Base-by-base conservation (phyloP, 176 grass and related monocot species). In the Thalia dealbata region DNA sequence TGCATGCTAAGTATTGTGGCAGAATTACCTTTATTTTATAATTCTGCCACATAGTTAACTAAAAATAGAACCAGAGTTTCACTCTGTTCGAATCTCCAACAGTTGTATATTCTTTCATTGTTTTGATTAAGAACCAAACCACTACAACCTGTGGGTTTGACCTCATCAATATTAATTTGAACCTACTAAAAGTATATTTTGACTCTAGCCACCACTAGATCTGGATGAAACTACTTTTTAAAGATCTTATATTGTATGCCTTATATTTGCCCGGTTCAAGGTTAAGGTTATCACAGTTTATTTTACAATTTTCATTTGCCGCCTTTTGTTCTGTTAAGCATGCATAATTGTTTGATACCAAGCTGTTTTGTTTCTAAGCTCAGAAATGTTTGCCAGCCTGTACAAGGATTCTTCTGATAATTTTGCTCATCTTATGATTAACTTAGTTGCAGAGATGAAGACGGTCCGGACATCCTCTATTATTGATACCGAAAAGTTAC, bases 381-480 rank as follows among this genome's bases (percentile, higher is more conserved):
- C 11, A 48, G 45, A 48, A 13, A 48, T 48, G n/a, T 48, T 48
- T 2, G 11, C 11, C 45, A 48, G 45, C 6, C 10, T 48, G 11
- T 48, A 13, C 45, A 48, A 48, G 45, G 11, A 48, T 48, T 0
- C 11, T 48, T 0, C 11, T 48, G 45, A 13, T 48, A 7, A 48
- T 13, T 44, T 44, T 9, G 26, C 10, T 52, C 30, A 51, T 28
- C 19, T 54, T 30, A 35, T 24, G 15, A 58, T 42, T 81, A 71
- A 26, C 1, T 79, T 27, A 76, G 29, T 83, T 56, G 74, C 82
- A 73, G 89, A 92, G 68, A 65, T 87, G 26, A 96, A 69, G 70
- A 67, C 80, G 41, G 78, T 87, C 35, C 79, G 81, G 14, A 70
- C 81, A 76, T n/a, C 81, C 50, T 80, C 84, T 54, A 77, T 75